A percentile compares a stretch with the other conserved stretches of the same genome.
Evolutionary conservation across 495 filamentous ascomycete species (phyloP).

Genomic region (Aspergillus cavernicola): DNA sequence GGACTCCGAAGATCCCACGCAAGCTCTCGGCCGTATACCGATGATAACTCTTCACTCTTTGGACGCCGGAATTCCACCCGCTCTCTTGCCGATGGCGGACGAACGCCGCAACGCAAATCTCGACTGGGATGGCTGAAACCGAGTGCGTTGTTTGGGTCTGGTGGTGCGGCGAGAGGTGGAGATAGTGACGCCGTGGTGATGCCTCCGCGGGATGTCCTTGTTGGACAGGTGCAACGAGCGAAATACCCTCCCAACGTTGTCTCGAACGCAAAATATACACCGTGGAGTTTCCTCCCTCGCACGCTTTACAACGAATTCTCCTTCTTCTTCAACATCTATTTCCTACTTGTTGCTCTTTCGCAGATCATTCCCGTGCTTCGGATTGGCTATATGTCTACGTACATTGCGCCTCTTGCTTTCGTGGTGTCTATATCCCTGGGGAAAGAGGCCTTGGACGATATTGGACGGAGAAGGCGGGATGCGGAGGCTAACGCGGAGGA

Average conservation of each 20-base stretch:
- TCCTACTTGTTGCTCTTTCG: slow-evolving; percentile 88
- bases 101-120: slow-evolving; percentile 21
- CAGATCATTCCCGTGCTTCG: slow-evolving; percentile 84
- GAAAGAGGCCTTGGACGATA: slow-evolving; percentile 95
- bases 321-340: slow-evolving; percentile 99
- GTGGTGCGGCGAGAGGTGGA: slow-evolving; percentile 3
- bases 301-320: slow-evolving; percentile 98
- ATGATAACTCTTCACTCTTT: slow-evolving; percentile 67
- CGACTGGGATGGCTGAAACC: slow-evolving; percentile 28
- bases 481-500: slow-evolving; percentile 91
- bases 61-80: slow-evolving; percentile 32
- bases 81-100: slow-evolving; percentile 26
- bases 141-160: slow-evolving; percentile 20
- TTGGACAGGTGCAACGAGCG: slow-evolving; percentile 37
- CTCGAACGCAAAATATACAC: slow-evolving; percentile 98
- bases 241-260: slow-evolving; percentile 68
- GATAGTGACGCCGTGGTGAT: slow-evolving; percentile 25
- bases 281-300: slow-evolving; percentile 87
- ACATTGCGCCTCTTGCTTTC: slow-evolving; percentile 87
- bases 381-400: slow-evolving; percentile 93
- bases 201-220: slow-evolving; percentile 41
- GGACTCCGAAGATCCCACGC: slow-evolving; percentile 37
- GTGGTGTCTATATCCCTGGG: slow-evolving; percentile 88
- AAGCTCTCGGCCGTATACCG: slow-evolving; percentile 49
- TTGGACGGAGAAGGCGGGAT: slow-evolving; percentile 78